phyloP scores from a whole-genome alignment of 78 protist genomes.

The Bodo saltans region DNA sequence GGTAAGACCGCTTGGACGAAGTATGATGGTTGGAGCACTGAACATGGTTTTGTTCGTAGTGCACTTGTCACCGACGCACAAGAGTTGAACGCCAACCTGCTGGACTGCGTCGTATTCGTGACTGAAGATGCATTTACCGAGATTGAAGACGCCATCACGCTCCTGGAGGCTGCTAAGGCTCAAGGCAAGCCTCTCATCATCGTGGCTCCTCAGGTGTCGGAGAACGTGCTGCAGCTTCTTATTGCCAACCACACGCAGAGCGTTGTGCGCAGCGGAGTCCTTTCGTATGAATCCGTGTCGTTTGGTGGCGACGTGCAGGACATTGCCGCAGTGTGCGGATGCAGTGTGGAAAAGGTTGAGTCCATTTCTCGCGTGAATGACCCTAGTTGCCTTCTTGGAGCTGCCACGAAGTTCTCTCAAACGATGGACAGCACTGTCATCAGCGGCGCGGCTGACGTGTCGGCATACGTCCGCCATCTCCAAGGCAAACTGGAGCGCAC shows the following conservation, averaged over 20 bases:
- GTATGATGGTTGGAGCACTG: slow-evolving; percentile 95
- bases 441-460: background rate
- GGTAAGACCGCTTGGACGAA: slow-evolving; percentile 84
- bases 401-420: slow-evolving; percentile 67
- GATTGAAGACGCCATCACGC: slow-evolving; percentile 62
- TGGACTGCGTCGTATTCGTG: slow-evolving; percentile 75
- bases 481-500: background rate
- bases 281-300: too few relatives aligned
- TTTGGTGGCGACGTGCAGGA: too few relatives aligned
- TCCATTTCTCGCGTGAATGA: slow-evolving; percentile 25
- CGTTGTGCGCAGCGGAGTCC: background rate
- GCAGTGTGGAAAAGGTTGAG: slow-evolving; percentile 50
- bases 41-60: slow-evolving; percentile 91
- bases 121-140: slow-evolving; percentile 47
- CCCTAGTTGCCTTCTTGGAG: slow-evolving; percentile 77
- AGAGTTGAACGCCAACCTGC: slow-evolving; percentile 65
- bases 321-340: slow-evolving; percentile 93
- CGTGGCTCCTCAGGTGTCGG: slow-evolving; percentile 89
- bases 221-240: slow-evolving; percentile 84
- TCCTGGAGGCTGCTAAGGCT: slow-evolving; percentile 64
- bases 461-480: background rate
- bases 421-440: slow-evolving; percentile 89
- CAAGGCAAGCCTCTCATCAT: slow-evolving; percentile 70
- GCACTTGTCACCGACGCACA: slow-evolving; percentile 85
- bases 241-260: slow-evolving; percentile 65